phyloP scores from a whole-genome alignment of 441 rosid genomes.

The Jatropha multifida region DNA sequence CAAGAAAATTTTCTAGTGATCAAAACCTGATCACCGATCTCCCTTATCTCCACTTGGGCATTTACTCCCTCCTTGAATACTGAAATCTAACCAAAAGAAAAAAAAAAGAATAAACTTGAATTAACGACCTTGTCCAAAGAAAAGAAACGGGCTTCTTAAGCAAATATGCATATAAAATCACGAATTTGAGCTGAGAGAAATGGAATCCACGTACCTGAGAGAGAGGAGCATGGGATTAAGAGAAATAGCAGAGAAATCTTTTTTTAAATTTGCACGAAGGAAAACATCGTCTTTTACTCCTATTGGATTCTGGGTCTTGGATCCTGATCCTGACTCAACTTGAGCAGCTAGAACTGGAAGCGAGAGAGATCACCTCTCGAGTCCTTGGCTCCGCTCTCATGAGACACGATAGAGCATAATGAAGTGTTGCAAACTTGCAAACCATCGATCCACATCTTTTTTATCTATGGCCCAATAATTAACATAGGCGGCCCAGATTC shows the following conservation, averaged over 20 bases:
- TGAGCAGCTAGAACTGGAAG: not conserved
- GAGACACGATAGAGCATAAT: too few relatives aligned
- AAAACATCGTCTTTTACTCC: slow-evolving; percentile 13
- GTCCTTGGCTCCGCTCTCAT: not conserved
- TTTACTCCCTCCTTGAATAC: slow-evolving; percentile 18
- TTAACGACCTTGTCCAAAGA: not conserved
- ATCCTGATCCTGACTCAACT: not conserved
- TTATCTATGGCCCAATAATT: too few relatives aligned
- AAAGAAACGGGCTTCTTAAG: slow-evolving; percentile 38
- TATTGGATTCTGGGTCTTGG: slow-evolving; percentile 6
- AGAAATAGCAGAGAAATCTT: slow-evolving; percentile 1
- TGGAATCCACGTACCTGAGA: slow-evolving; percentile 31
- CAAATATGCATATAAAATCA: slow-evolving; percentile 5
- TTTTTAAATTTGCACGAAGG: slow-evolving; percentile 11
- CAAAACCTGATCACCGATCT: slow-evolving; percentile 18
- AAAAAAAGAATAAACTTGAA: not conserved
- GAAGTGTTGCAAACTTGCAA: too few relatives aligned
- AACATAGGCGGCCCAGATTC: not conserved
- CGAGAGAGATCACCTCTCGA: not conserved
- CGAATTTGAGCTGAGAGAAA: not conserved
- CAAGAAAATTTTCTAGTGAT: not conserved
- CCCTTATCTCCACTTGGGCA: slow-evolving; percentile 22
- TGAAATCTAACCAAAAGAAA: slow-evolving; percentile 17
- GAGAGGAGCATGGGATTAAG: slow-evolving; percentile 11
- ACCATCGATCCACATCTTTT: too few relatives aligned